A percentile compares a stretch with the other conserved stretches of the same genome.
These are phyloP conservation scores for Boletus subcaerulescens DNA, from an alignment of 768 basidiomycete species.

Conservation along the genomic window DNA sequence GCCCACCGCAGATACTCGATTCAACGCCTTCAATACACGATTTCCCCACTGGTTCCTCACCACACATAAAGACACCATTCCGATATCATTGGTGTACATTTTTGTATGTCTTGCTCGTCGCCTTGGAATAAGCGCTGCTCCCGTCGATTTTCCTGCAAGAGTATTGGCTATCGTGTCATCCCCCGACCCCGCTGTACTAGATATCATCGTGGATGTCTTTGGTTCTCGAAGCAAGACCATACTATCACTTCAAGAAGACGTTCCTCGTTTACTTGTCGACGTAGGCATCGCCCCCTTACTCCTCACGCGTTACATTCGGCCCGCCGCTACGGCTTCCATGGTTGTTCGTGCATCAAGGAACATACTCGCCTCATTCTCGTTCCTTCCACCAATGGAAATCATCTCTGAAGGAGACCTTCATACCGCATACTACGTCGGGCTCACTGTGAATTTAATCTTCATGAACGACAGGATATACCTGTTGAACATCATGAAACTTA, in stretches of 20 bases:
- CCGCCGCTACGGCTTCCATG: conserved; percentile 35
- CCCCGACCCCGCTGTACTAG: conserved; percentile 32
- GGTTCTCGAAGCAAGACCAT: conserved; percentile 36
- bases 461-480: conserved; percentile 33
- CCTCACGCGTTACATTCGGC: conserved; percentile 24
- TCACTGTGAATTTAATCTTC: conserved; percentile 40
- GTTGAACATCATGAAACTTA: conserved; percentile 30
- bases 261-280: conserved; percentile 31
- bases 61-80: conserved; percentile 48
- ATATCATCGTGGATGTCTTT: conserved; percentile 48
- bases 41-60: conserved; percentile 60
- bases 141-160: conserved; percentile 53
- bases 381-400: conserved; percentile 15
- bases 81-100: conserved; percentile 57
- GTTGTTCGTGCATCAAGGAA: conserved; percentile 40
- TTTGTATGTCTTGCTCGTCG: conserved; percentile 54
- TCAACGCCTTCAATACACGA: conserved; percentile 46
- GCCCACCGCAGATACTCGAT: conserved; percentile 32
- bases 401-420: conserved; percentile 33
- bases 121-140: conserved; percentile 49
- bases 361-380: conserved; percentile 34
- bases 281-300: conserved; percentile 23
- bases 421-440: conserved; percentile 34
- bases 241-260: conserved; percentile 35
- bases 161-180: conserved; percentile 52